phyloP scores from a whole-genome alignment of 2,329 filamentous ascomycete species.

The Ceratocystis harringtonii region DNA sequence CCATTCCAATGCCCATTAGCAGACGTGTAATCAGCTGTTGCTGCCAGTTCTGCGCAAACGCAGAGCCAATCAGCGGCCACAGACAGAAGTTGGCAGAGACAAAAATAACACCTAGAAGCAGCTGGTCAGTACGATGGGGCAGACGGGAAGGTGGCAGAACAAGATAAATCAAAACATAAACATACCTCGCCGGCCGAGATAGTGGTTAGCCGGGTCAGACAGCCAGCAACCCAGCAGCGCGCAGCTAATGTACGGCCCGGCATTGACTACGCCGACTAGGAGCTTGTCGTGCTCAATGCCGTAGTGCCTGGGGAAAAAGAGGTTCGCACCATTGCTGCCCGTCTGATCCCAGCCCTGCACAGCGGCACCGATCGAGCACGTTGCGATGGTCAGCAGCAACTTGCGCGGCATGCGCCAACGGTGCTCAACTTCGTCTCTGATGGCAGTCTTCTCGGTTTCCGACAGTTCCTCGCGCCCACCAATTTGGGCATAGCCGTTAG shows the following conservation, averaged over 20 bases:
- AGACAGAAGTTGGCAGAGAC: conserved; percentile 47
- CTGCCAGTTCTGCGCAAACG: conserved; percentile 41
- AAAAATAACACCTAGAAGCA: conserved; percentile 40
- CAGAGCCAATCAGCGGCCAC: conserved; percentile 45
- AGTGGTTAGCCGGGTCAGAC: conserved; percentile 44
- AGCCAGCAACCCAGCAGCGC: conserved; percentile 37
- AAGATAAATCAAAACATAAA: conserved; percentile 20
- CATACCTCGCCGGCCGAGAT: conserved; percentile 43
- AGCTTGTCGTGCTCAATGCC: conserved; percentile 30
- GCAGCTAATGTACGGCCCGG: conserved; percentile 32
- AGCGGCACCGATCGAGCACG: conserved; percentile 41
- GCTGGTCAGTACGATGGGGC: conserved; percentile 23
- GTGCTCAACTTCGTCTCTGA: conserved; percentile 36
- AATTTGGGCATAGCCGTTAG: conserved; percentile 18
- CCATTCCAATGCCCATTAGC: conserved; percentile 47
- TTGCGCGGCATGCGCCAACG: conserved; percentile 39
- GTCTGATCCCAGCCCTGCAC: conserved; percentile 51
- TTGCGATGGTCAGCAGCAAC: conserved; percentile 32
- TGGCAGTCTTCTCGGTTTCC: conserved; percentile 25
- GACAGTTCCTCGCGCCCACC: conserved; percentile 22
- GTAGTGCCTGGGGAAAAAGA: conserved; percentile 39
- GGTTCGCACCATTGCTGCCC: conserved; percentile 44
- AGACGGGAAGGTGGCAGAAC: background rate
- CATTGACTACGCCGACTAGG: conserved; percentile 25
- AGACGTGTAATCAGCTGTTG: conserved; percentile 35